Evolutionary conservation across 176 grass and related monocot genomes (phyloP), one percentile per base, ranked within the genome.

Genomic region (Canna indica): DNA sequence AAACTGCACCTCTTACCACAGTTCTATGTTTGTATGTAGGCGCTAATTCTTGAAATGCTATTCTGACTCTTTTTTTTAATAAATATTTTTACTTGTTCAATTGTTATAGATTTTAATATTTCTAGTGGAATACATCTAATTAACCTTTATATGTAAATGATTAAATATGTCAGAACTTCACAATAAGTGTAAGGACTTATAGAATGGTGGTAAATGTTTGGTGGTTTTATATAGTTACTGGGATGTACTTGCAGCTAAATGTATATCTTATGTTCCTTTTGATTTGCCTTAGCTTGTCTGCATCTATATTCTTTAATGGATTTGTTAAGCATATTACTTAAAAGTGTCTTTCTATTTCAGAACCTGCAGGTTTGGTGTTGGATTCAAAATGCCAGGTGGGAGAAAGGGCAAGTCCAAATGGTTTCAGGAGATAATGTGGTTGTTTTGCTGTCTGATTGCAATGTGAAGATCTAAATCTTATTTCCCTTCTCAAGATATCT

Each of bases 291-390:
- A 58, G 10, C 7, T 58, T 20, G 53, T 63, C 17, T 14, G 28
- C 29, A 32, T 31, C 5, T 32, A 5, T 63, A 30, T 63, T 63
- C 16, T 63, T 60, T 15, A 63, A 6, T 31, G 26, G 2, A 24
- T 54, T 34, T 20, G 13, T 63, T 29, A 34, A 63, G 16, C 59
- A 34, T 20, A 33, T 63, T 63, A 63, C 59, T 17, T 63, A 34
- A 33, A 5, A 6, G 14, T 20, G 15, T 25, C 35, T 66, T 36
- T 22, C 35, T 34, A 24, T 79, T 88, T 71, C 86, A 99, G 94
- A 93, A 84, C 28, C 75, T 81, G 59, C 88, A 86, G 64, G 90
- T 88, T 78, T 99, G 91, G 77, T 93, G 84, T 59, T 83, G 81
- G 73, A 84, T 83, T 83, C 75, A 72, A 42, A 86, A 88, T 80